A percentile compares a stretch with the other conserved stretches of the same genome.
Evolutionary conservation across 257 asterid genomes (phyloP).

Genomic region (Solanum habrochaites): DNA sequence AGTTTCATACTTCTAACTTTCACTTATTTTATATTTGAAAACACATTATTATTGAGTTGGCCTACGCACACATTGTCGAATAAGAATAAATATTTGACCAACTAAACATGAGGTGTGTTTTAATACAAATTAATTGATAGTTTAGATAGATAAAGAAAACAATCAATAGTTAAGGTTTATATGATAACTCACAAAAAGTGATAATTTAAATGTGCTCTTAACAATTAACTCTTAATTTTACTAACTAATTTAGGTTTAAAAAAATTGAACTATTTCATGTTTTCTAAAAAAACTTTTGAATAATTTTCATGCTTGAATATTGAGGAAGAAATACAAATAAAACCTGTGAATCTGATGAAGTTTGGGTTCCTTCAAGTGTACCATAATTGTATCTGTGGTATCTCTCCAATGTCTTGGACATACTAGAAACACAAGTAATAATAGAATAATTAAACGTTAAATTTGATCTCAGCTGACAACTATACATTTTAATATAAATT

Average conservation of each 20-base stretch:
- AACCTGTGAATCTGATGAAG: constrained; percentile 36
- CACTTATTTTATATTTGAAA: not conserved
- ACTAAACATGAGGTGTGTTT: not conserved
- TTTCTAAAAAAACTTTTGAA: not conserved
- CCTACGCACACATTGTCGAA: rapidly evolving
- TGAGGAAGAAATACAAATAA: not conserved
- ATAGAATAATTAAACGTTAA: not conserved
- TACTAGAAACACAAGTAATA: constrained; percentile 11
- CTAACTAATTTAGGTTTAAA: not conserved
- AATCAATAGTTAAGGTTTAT: not conserved
- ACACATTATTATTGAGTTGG: not conserved
- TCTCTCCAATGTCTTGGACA: constrained; percentile 39
- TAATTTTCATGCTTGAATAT: not conserved
- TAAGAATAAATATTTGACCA: not conserved
- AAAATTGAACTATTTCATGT: not conserved
- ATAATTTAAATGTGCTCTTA: not conserved
- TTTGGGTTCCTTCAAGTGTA: constrained; percentile 24
- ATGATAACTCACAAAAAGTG: not conserved
- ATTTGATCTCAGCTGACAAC: not conserved
- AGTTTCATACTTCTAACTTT: not conserved
- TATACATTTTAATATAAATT: not conserved
- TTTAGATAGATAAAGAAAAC: not conserved
- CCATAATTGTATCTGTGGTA: constrained; percentile 40
- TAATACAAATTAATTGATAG: not conserved
- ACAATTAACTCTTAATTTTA: not conserved